Evolutionary conservation across 2,329 filamentous ascomycete species (phyloP).

Genomic region (Botrytis medusae): DNA sequence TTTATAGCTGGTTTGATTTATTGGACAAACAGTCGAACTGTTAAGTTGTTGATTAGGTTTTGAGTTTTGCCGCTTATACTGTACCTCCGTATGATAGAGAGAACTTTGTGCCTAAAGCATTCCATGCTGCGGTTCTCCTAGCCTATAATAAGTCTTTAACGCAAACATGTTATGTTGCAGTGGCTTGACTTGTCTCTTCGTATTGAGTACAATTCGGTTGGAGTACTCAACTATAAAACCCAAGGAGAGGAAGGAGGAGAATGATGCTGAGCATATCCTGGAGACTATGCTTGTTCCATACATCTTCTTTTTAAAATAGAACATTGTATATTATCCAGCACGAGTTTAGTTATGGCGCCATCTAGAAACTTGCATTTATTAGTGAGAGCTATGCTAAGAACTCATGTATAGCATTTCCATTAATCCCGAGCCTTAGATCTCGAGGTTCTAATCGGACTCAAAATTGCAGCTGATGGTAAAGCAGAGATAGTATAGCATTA

Average conservation of each 20-base stretch:
- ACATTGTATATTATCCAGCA: fast-evolving
- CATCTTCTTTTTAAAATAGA: not conserved
- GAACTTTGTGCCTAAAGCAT: not conserved
- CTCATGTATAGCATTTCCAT: not conserved
- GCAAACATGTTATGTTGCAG: not conserved
- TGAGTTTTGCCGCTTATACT: not conserved
- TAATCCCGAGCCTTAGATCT: not conserved
- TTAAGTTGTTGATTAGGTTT: not conserved
- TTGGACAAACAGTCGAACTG: fast-evolving
- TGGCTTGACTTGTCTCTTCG: not conserved
- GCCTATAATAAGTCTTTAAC: fast-evolving
- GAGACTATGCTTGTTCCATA: fast-evolving
- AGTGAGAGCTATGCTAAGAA: fast-evolving
- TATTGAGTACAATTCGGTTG: not conserved
- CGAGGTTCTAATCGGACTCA: not conserved
- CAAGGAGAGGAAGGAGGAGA: not conserved
- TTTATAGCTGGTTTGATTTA: not conserved
- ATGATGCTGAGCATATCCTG: fast-evolving
- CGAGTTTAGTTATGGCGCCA: fast-evolving
- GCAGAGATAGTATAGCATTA: not conserved
- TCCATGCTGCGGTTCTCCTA: not conserved
- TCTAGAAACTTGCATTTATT: fast-evolving
- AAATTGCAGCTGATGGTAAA: too few relatives aligned
- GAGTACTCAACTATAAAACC: too few relatives aligned
- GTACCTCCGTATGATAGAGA: not conserved